These are phyloP conservation scores for Eimeria acervulina DNA, from an alignment of 169 alveolate genomes.

Conservation along the genomic window DNA sequence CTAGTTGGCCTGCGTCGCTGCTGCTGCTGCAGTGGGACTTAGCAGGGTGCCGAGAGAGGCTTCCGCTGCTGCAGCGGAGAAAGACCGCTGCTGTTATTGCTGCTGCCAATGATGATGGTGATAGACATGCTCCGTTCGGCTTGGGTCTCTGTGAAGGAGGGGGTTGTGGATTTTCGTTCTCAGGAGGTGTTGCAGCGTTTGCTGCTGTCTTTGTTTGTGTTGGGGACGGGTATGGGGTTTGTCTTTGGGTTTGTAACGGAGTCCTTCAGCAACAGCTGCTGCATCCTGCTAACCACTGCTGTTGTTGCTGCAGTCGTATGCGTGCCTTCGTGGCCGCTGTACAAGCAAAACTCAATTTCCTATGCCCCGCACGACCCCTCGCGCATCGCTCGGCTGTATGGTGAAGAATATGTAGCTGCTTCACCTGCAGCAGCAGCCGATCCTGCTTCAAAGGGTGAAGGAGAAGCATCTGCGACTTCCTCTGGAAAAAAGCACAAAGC, in stretches of 20 bases:
- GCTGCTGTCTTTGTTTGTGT: background rate
- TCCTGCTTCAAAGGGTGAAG: background rate
- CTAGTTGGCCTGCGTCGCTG: background rate
- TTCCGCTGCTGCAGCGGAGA: background rate
- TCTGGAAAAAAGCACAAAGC: background rate
- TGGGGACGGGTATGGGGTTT: slow-evolving; percentile 35
- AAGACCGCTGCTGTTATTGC: background rate
- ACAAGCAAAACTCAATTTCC: slow-evolving; percentile 33
- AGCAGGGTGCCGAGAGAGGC: background rate
- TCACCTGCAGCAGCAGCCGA: background rate
- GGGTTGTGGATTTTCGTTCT: slow-evolving; percentile 68
- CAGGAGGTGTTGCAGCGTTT: slow-evolving; percentile 56
- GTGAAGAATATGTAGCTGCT: slow-evolving; percentile 14
- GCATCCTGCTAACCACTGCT: background rate
- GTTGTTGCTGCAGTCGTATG: slow-evolving; percentile 64
- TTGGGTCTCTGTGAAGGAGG: slow-evolving; percentile 15
- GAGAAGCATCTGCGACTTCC: too few relatives aligned
- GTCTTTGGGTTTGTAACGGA: slow-evolving; percentile 28
- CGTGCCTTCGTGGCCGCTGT: slow-evolving; percentile 78
- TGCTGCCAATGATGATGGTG: background rate
- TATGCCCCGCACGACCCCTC: slow-evolving; percentile 80
- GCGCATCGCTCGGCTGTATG: slow-evolving; percentile 65
- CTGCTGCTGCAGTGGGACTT: background rate
- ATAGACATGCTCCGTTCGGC: background rate
- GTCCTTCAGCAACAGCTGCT: slow-evolving; percentile 7